Conservation (phyloP, 2,329 filamentous ascomycete genomes). For the Penicillium sp. region DNA sequence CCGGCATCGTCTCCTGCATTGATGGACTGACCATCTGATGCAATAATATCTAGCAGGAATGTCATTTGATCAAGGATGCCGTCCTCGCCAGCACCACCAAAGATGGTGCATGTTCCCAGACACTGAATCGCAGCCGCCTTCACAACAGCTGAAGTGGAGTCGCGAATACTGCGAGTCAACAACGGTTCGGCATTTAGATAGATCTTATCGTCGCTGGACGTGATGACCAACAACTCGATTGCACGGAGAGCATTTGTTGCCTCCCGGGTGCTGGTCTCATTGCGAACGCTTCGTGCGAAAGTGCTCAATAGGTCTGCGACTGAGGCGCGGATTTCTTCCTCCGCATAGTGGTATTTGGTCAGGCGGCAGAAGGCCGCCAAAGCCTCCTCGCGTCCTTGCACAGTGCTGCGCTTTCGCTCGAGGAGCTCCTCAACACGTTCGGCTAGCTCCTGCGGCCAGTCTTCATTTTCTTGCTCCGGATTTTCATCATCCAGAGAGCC, state of each 20-base stretch:
- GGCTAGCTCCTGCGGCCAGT: conserved; percentile 66
- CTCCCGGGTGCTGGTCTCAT: conserved; percentile 70
- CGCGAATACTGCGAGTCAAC: conserved; percentile 67
- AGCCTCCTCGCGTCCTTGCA: conserved; percentile 69
- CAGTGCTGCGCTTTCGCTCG: conserved; percentile 77
- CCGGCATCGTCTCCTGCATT: conserved; percentile 71
- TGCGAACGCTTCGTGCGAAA: conserved; percentile 72
- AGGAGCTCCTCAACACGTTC: conserved; percentile 73
- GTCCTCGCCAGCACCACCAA: conserved; percentile 72
- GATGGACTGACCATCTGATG: conserved; percentile 75
- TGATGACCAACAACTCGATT: conserved; percentile 71
- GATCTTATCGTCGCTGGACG: conserved; percentile 66
- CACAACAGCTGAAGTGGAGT: conserved; percentile 66
- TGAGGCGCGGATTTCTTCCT: conserved; percentile 63
- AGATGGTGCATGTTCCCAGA: conserved; percentile 72
- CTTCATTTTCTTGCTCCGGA: conserved; percentile 59
- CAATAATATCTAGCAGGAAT: conserved; percentile 75
- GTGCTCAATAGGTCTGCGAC: conserved; percentile 66
- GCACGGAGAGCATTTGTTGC: conserved; percentile 72
- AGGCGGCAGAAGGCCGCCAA: conserved; percentile 67
- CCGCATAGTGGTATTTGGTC: conserved; percentile 69
- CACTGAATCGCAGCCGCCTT: conserved; percentile 76
- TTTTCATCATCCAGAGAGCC: conserved; percentile 69
- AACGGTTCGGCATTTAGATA: conserved; percentile 65
- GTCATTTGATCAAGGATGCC: conserved; percentile 73